Conservation (phyloP, 371 early-diverging fungal genomes). For the Rhizopus microsporus region DNA sequence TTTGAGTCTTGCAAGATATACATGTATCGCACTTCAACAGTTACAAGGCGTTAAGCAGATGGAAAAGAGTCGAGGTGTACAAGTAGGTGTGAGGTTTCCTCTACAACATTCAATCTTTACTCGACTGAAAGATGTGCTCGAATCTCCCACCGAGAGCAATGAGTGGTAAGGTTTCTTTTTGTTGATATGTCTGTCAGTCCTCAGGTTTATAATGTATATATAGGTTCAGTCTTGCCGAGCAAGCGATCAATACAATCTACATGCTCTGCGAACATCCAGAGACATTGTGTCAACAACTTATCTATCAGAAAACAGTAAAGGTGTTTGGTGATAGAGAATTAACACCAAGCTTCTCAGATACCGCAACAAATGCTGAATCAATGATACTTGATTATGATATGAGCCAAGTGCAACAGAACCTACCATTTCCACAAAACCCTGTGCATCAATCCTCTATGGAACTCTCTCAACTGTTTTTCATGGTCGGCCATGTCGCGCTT, state of each 20-base stretch:
- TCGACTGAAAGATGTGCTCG: constrained; percentile 63
- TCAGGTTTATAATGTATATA: constrained; percentile 4
- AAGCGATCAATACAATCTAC: constrained; percentile 90
- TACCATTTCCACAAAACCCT: constrained; percentile 31
- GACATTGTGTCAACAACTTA: constrained; percentile 69
- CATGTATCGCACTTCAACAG: constrained; percentile 89
- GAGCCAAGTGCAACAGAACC: constrained; percentile 28
- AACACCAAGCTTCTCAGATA: constrained; percentile 5
- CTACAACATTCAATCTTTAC: constrained; percentile 74
- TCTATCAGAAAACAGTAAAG: constrained; percentile 60
- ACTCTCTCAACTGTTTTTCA: constrained; percentile 84
- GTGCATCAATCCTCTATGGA: constrained; percentile 62
- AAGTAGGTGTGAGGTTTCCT: constrained; percentile 71
- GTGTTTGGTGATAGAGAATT: constrained; percentile 46
- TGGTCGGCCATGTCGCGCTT: constrained; percentile 93
- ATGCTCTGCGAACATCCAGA: constrained; percentile 89
- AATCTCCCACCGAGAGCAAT: constrained; percentile 55
- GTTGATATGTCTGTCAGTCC: not conserved
- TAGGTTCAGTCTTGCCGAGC: constrained; percentile 90
- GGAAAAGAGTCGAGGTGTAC: constrained; percentile 54
- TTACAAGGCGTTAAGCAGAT: constrained; percentile 55
- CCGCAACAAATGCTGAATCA: constrained; percentile 10
- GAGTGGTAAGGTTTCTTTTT: constrained; percentile 58
- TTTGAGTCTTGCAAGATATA: constrained; percentile 79
- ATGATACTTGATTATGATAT: constrained; percentile 39